These are phyloP conservation scores for Quercus agrifolia DNA, from an alignment of 306 rosid genomes.

Conservation along the genomic window DNA sequence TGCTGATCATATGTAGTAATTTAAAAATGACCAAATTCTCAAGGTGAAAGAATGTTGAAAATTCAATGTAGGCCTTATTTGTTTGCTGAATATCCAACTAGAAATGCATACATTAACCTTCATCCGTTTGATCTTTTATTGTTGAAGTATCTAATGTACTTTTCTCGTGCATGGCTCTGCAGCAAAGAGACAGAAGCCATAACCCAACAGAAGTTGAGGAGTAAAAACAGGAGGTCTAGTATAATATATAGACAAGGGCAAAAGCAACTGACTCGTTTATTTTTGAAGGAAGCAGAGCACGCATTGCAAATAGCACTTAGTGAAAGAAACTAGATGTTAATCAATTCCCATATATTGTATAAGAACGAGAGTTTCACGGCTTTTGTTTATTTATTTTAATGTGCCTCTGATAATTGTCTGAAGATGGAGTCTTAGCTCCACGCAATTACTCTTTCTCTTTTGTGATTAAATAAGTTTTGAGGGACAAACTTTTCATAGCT, in stretches of 20 bases:
- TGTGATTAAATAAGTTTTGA: no score
- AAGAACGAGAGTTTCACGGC: neutral
- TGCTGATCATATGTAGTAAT: neutral
- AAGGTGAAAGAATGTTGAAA: no score
- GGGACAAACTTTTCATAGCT: no score
- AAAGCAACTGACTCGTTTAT: conserved; percentile 63
- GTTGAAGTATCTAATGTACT: neutral
- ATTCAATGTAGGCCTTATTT: no score
- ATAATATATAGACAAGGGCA: conserved; percentile 72
- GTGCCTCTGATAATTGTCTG: no score
- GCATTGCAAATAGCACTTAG: conserved; percentile 59
- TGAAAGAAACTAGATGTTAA: conserved; percentile 33
- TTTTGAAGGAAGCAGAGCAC: conserved; percentile 85
- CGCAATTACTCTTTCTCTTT: neutral
- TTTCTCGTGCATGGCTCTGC: conserved; percentile 5
- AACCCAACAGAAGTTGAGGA: conserved; percentile 21
- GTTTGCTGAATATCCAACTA: no score
- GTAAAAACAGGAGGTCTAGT: conserved; percentile 57
- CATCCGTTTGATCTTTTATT: neutral
- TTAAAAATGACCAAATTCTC: no score
- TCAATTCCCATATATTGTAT: neutral
- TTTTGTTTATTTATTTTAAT: no score
- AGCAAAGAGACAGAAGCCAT: conserved; percentile 26
- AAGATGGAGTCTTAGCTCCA: no score
- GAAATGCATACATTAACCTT: no score